A percentile compares a stretch with the other conserved stretches of the same genome.
Conservation (phyloP, 1,139 yeast species). For the Saccharomyces hybrid region DNA sequence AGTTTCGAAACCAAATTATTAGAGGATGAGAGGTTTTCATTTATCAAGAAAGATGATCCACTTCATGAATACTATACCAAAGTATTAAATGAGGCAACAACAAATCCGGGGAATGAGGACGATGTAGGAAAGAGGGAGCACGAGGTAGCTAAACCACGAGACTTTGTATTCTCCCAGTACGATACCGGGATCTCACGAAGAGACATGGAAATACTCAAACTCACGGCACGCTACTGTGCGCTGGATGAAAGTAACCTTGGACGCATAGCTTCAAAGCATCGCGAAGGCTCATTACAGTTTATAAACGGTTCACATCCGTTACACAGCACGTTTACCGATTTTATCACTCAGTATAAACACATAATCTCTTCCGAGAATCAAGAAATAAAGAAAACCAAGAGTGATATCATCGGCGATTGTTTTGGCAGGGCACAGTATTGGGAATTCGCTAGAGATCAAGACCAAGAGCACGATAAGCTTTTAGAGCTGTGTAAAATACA, state of each 20-base stretch:
- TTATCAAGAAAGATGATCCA: slow-evolving; percentile 48
- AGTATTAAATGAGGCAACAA: slow-evolving; percentile 29
- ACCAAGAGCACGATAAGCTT: slow-evolving; percentile 29
- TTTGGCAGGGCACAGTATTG: slow-evolving; percentile 51
- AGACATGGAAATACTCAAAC: slow-evolving; percentile 63
- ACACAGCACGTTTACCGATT: slow-evolving; percentile 43
- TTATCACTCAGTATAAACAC: slow-evolving; percentile 49
- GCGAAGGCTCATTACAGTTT: slow-evolving; percentile 60
- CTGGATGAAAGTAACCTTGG: slow-evolving; percentile 41
- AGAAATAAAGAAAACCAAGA: slow-evolving; percentile 26
- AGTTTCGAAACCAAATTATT: slow-evolving; percentile 56
- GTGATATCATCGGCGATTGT: slow-evolving; percentile 42
- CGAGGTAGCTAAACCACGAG: slow-evolving; percentile 29
- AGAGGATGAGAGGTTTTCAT: slow-evolving; percentile 55
- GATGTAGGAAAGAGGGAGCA: slow-evolving; percentile 10
- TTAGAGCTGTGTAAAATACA: slow-evolving; percentile 40
- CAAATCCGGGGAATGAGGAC: slow-evolving; percentile 4
- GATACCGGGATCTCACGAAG: slow-evolving; percentile 51
- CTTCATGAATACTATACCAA: slow-evolving; percentile 48
- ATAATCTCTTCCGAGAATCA: slow-evolving; percentile 4
- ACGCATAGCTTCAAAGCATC: slow-evolving; percentile 36
- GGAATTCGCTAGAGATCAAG: slow-evolving; percentile 35
- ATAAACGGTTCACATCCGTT: slow-evolving; percentile 55
- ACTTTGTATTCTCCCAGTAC: slow-evolving; percentile 41
- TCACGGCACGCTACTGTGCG: slow-evolving; percentile 65